Percentiles rank a stretch among this genome's conserved stretches.
phyloP scores from a whole-genome alignment of 2,329 filamentous ascomycete species.

The Fusarium devonianum region DNA sequence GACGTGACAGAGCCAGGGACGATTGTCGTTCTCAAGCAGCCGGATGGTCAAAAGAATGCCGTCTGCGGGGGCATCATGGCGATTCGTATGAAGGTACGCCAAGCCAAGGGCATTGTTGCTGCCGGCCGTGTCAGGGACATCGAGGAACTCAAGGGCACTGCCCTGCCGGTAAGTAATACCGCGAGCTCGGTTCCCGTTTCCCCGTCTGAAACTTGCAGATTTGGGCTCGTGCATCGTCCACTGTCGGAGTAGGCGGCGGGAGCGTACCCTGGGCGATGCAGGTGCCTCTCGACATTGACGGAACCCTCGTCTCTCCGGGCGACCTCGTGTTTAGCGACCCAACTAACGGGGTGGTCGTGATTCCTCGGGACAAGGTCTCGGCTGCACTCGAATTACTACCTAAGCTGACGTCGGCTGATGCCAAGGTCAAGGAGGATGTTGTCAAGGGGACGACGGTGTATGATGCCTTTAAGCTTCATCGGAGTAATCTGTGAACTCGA shows the following conservation, averaged over 20 bases:
- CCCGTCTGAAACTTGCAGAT: conserved; percentile 49
- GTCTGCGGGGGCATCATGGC: conserved; percentile 82
- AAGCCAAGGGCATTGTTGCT: conserved; percentile 69
- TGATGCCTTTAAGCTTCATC: conserved; percentile 70
- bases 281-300: conserved; percentile 53
- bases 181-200: conserved; percentile 11
- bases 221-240: conserved; percentile 64
- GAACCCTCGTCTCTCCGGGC: conserved; percentile 56
- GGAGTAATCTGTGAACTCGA: conserved; percentile 45
- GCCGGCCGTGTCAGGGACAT: conserved; percentile 74
- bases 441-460: conserved; percentile 65
- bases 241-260: conserved; percentile 64
- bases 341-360: conserved; percentile 72
- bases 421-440: conserved; percentile 71
- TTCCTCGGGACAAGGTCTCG: conserved; percentile 67
- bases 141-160: conserved; percentile 61
- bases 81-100: conserved; percentile 68
- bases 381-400: conserved; percentile 69
- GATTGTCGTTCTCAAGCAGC: conserved; percentile 72
- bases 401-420: conserved; percentile 58
- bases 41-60: conserved; percentile 70
- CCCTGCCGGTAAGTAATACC: conserved; percentile 62
- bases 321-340: conserved; percentile 76
- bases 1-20: conserved; percentile 67
- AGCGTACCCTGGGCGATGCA: conserved; percentile 63